Percentiles rank a stretch among this genome's conserved stretches.
These are phyloP conservation scores for Cyberlindnera mrakii DNA, from an alignment of 805 yeast species.

Conservation along the genomic window DNA sequence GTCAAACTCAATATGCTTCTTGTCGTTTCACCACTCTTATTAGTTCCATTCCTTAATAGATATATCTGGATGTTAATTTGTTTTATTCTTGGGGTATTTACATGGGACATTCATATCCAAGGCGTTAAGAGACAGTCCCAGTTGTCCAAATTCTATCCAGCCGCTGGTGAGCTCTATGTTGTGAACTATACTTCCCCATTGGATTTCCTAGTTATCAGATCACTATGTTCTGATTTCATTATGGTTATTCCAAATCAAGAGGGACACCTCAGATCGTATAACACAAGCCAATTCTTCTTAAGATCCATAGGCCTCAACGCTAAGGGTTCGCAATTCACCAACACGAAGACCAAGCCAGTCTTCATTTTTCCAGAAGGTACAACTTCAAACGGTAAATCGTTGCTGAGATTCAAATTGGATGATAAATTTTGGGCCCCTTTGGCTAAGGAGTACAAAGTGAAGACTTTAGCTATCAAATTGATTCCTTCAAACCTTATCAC, in stretches of 20 bases:
- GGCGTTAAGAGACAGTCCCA: slow-evolving; percentile 14
- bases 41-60: not conserved
- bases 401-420: slow-evolving; percentile 44
- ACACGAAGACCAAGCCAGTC: slow-evolving; percentile 33
- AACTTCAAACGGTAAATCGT: slow-evolving; percentile 73
- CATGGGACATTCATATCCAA: slow-evolving; percentile 16
- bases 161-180: slow-evolving; percentile 34
- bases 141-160: slow-evolving; percentile 27
- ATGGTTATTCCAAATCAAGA: not conserved
- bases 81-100: not conserved
- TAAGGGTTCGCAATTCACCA: not conserved
- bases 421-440: not conserved
- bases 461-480: slow-evolving; percentile 25
- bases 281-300: not conserved
- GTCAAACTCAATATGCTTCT: not conserved
- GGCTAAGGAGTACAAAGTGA: slow-evolving; percentile 8
- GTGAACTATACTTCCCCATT: slow-evolving; percentile 43
- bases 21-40: not conserved
- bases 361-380: slow-evolving; percentile 77
- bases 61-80: not conserved
- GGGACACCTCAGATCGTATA: not conserved
- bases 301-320: not conserved
- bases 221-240: not conserved
- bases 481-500: slow-evolving; percentile 26
- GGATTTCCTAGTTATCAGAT: slow-evolving; percentile 33